phyloP scores from a whole-genome alignment of 148 eudicot species.

The Tetragonia tetragonoides region DNA sequence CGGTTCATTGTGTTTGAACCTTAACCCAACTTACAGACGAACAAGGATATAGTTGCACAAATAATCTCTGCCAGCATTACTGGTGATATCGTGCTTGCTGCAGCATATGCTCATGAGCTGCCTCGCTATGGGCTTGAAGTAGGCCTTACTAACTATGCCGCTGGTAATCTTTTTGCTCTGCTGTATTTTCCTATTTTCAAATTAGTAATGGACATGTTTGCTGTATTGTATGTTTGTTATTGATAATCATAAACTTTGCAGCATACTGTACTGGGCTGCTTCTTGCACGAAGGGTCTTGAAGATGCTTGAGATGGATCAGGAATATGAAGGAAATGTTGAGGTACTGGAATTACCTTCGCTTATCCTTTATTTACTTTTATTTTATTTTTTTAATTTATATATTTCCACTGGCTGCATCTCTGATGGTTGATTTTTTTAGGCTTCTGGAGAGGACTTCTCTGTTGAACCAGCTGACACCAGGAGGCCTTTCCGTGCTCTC shows the following conservation, averaged over 20 bases:
- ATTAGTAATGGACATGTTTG: neutral
- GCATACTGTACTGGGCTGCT: slow-evolving; percentile 85
- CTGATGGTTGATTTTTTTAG: slow-evolving; percentile 24
- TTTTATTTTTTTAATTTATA: neutral
- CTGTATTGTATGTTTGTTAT: neutral
- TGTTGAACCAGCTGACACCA: slow-evolving; percentile 69
- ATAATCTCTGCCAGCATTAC: slow-evolving; percentile 60
- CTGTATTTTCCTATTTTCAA: neutral
- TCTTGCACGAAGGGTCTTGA: slow-evolving; percentile 63
- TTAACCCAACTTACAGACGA: slow-evolving; percentile 44
- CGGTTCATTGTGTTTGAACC: neutral
- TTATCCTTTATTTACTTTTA: too few species aligned
- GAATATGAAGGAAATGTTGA: slow-evolving; percentile 79
- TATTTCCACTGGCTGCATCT: neutral
- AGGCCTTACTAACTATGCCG: slow-evolving; percentile 75
- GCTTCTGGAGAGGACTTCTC: slow-evolving; percentile 86
- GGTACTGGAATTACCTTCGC: slow-evolving; percentile 30
- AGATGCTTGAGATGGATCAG: slow-evolving; percentile 63
- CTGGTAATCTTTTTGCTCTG: slow-evolving; percentile 37
- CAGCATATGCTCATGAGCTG: slow-evolving; percentile 74
- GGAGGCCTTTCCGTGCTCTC: slow-evolving; percentile 89
- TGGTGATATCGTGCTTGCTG: slow-evolving; percentile 59
- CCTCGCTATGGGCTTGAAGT: slow-evolving; percentile 74
- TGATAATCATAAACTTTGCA: slow-evolving; percentile 12
- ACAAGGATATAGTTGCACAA: slow-evolving; percentile 70